Base-by-base conservation (phyloP, 148 eudicot genomes). In the Amaranthus palmeri region DNA sequence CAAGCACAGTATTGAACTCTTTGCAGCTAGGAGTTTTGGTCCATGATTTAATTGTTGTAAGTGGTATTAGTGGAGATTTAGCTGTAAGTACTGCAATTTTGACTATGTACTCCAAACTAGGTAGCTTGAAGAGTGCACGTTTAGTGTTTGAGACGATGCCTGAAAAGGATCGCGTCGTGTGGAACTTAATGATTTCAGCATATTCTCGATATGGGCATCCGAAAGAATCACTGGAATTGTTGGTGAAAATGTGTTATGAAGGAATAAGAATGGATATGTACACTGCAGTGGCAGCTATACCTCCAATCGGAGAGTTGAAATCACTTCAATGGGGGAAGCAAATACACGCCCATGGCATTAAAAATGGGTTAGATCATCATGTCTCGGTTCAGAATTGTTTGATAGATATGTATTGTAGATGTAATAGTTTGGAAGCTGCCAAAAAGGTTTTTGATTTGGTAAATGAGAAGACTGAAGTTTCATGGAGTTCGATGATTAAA, bases 381-480 rank as follows among this genome's bases (percentile, higher is more conserved):
- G 84, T 81, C 47, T 77, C 84, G 4, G 83, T 81, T 46, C 81
- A 69, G 61, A 81, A 81, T 70, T 77, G 72, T 53, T 72, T 77
- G 65, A 81, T 81, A 50, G 81, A 71, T 46, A 73, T 81, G 81
- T 81, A 81, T 41, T 73, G 78, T 48, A 67, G 60, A 60, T 81
- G 83, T 46, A 40, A 59, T 14, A 63, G 71, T 75, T 69, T 77
- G 44, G 77, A 59, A 70, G 61, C 54, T 15, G 77, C 78, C 40
- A 74, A 47, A 17, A 81, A 54, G 56, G 61, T 81, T 48, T 81
- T 77, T 59, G 62, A 69, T 57, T 59, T 36, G 54, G 12, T 81
- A 17, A 47, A 17, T 10, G 67, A 73, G 51, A 77, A 81, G 75
- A 77, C 80, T 41, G 61, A 54, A 42, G 58, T 81, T 70, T 69